A percentile compares a stretch with the other conserved stretches of the same genome.
Evolutionary conservation across 805 yeast genomes (phyloP).

Genomic region (Saccharomycopsis microspora): DNA sequence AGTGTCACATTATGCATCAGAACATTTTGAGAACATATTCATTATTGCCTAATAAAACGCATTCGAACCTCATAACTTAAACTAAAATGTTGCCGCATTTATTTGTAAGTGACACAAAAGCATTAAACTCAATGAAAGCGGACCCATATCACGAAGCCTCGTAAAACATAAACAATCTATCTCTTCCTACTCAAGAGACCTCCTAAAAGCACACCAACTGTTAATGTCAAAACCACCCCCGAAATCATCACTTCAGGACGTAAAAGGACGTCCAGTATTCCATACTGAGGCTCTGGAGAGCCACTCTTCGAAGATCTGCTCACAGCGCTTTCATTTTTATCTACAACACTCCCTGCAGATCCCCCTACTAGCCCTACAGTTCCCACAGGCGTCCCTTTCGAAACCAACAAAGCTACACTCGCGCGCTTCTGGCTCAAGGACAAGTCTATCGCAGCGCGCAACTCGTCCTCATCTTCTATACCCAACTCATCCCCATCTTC

Average conservation of each 20-base stretch:
- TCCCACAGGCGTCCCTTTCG: neutral
- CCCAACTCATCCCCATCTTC: conserved; percentile 27
- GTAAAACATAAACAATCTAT: neutral
- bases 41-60: too few relatives aligned
- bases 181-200: conserved; percentile 6
- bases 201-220: conserved; percentile 13
- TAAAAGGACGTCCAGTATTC: neutral
- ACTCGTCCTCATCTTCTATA: conserved; percentile 25
- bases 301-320: neutral
- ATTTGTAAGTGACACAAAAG: too few relatives aligned
- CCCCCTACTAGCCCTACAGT: neutral
- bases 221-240: conserved; percentile 13
- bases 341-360: neutral
- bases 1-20: too few relatives aligned
- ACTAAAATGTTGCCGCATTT: too few relatives aligned
- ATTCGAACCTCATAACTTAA: too few relatives aligned
- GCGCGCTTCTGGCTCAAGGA: conserved; percentile 3
- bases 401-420: neutral
- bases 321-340: neutral
- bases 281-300: neutral
- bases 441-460: conserved; percentile 20
- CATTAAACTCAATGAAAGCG: too few relatives aligned
- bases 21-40: too few relatives aligned
- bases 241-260: conserved; percentile 13
- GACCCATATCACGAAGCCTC: too few relatives aligned